Evolutionary conservation across 345 rosid species (phyloP).

Genomic region (Murraya koenigii): DNA sequence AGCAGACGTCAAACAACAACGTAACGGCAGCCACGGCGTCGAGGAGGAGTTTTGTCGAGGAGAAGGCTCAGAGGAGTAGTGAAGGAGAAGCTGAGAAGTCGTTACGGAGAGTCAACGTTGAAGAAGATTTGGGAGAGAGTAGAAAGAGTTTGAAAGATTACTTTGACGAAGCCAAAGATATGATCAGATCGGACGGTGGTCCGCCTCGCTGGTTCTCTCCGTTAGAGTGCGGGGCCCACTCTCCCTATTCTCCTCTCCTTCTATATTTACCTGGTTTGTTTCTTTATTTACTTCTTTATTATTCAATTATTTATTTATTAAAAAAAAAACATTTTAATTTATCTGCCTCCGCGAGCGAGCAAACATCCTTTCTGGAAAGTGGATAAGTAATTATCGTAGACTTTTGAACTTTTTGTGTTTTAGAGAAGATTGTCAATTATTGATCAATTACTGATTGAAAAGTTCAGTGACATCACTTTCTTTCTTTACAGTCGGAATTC

Average conservation of each 20-base stretch:
- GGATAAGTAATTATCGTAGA: not conserved
- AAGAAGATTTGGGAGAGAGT: not conserved
- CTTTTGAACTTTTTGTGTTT: not conserved
- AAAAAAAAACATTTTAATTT: not conserved
- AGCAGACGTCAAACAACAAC: not conserved
- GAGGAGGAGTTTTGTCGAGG: conserved; percentile 5
- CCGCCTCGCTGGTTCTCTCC: conserved; percentile 79
- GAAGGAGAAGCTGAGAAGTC: not conserved
- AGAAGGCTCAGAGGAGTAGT: not conserved
- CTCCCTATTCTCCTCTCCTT: conserved; percentile 48
- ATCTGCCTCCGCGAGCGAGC: too few relatives aligned
- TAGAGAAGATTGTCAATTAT: not conserved
- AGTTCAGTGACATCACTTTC: not conserved
- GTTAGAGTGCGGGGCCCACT: conserved; percentile 34
- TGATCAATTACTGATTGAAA: not conserved
- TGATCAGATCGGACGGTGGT: conserved; percentile 43
- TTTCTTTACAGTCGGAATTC: not conserved
- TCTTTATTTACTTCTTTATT: not conserved
- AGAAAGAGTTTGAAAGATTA: conserved; percentile 39
- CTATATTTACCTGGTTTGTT: conserved; percentile 45
- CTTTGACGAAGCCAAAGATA: conserved; percentile 35
- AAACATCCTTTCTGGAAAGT: not conserved
- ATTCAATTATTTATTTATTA: not conserved
- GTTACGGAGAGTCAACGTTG: conserved; percentile 7
- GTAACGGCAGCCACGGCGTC: not conserved